Base-by-base conservation (phyloP, 2,329 filamentous ascomycete species). In the Myriosclerotinia curreyana region DNA sequence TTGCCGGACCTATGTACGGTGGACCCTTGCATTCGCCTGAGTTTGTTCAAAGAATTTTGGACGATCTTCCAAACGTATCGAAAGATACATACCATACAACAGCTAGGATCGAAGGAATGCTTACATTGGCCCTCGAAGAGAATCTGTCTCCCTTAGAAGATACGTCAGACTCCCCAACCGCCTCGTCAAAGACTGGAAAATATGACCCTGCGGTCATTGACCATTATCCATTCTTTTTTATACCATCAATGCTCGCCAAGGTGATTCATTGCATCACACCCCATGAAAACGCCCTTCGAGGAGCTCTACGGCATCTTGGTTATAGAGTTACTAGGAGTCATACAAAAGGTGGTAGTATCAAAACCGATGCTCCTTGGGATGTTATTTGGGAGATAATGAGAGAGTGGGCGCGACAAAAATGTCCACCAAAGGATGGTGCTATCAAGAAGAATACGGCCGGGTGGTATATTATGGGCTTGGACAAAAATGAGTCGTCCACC, bases 1-100 rank as follows among this genome's bases (percentile, higher is more conserved):
- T 98, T 17, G 89, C 87, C 5, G 95, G 95, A 1, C 95, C 95
- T 0, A 98, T 99, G 94, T 99, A 93, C 79, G 93, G 86, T 42
- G 95, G 95, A 0, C 90, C 89, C 25, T 79, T 99, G 11, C 95
- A 99, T 76, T 92, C 92, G 52, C 83, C 86, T 8, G 84, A 86
- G 2, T 99, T 97, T 73, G 86, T 99, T 66, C 84, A 90, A 72
- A 85, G 84, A 64, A 86, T 99, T 31, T 81, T 99, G 20, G 83
- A 86, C 51, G 83, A 88, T 64, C 81, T 96, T 11, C 86, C 91
- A 0, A 77, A 80, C 5, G 84, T 86, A 0, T 85, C 92, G 55
- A 81, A 81, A 34, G 80, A 86, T 0, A 83, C 87, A 0, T 99
- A 99, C 73, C 86, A 86, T 48, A 99, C 95, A 0, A 85, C 87